Evolutionary conservation across 352 stramenopile genomes (phyloP), one percentile per base, ranked within the genome.

Genomic region (Globisporangium irregulare): DNA sequence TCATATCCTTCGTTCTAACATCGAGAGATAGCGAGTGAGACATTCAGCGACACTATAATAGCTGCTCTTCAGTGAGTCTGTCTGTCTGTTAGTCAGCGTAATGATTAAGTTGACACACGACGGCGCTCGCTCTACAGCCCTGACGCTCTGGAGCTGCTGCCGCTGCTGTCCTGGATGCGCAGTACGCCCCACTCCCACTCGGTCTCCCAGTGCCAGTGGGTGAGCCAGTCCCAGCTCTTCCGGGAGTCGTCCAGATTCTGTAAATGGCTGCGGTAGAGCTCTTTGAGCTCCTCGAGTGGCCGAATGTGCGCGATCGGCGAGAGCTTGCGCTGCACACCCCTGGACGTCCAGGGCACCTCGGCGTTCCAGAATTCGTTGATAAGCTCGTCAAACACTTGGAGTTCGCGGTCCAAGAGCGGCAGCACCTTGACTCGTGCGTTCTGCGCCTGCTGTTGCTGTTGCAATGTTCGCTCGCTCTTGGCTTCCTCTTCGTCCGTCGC

Each of bases 321-420:
- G 54, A 72, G 70, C 48, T 72, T 75, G n/a, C 62, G 67, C 65
- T 89, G 83, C 27, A 90, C 67, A 25, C 68, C 77, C 10, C 61
- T 29, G 54, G 70, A 81, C 1, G 66, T 62, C 85, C 85, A 92
- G 22, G 79, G 70, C 22, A 93, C 77, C 3, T 78, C 71, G 4
- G 86, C 77, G 57, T 90, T 88, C 86, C 86, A 93, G 61, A 83
- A 89, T 59, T 91, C 79, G 20, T 88, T 77, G 2, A 90, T 65
- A 6, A 93, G 70, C 48, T 82, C 61, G 24, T 81, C 74, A 66
- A 92, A 92, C 15, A 90, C 53, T 22, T 71, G 62, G 1, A 55
- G 32, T 58, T 93, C 86, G 20, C 67, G 60, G 0, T 72, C 59
- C 1, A 62, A 77, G 15, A 77, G 69, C 3, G 86, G 82, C 2